Percentiles rank a stretch among this genome's conserved stretches.
These are phyloP conservation scores for Dictyostelium purpureum DNA, from an alignment of 78 protist species.

Conservation along the genomic window DNA sequence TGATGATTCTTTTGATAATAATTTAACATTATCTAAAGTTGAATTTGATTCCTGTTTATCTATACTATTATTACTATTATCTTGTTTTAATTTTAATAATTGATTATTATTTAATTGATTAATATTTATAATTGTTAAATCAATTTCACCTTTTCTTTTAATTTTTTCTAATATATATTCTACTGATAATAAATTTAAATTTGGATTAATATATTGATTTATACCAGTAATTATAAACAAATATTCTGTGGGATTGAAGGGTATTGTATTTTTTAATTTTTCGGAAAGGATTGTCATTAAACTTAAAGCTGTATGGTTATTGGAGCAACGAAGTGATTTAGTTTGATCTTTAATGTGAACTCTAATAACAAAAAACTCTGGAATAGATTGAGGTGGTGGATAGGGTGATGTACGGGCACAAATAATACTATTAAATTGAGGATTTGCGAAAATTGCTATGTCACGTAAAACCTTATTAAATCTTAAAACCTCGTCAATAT, in stretches of 20 bases:
- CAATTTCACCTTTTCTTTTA: conserved; percentile 68
- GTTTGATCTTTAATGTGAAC: conserved; percentile 54
- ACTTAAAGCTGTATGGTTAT: conserved; percentile 53
- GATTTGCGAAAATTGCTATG: conserved; percentile 9
- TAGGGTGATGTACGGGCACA: conserved; percentile 43
- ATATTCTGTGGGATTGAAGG: conserved; percentile 9
- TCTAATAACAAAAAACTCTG: conserved; percentile 50
- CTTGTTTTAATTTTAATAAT: neutral
- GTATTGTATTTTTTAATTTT: conserved; percentile 39
- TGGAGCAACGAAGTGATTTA: conserved; percentile 44
- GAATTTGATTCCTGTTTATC: neutral
- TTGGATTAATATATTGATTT: conserved; percentile 32
- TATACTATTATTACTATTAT: neutral
- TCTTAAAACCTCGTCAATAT: conserved; percentile 29
- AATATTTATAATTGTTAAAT: neutral
- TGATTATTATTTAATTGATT: neutral
- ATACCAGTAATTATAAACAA: conserved; percentile 53
- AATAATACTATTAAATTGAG: neutral
- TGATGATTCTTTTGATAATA: neutral
- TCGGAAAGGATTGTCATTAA: conserved; percentile 57
- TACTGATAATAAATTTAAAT: conserved; percentile 47
- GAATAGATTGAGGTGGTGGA: conserved; percentile 70
- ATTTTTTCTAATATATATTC: conserved; percentile 44
- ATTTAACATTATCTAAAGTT: neutral
- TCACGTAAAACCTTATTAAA: conserved; percentile 20